phyloP scores from a whole-genome alignment of 768 basidiomycete genomes.

The Boletus vermiculosoides region DNA sequence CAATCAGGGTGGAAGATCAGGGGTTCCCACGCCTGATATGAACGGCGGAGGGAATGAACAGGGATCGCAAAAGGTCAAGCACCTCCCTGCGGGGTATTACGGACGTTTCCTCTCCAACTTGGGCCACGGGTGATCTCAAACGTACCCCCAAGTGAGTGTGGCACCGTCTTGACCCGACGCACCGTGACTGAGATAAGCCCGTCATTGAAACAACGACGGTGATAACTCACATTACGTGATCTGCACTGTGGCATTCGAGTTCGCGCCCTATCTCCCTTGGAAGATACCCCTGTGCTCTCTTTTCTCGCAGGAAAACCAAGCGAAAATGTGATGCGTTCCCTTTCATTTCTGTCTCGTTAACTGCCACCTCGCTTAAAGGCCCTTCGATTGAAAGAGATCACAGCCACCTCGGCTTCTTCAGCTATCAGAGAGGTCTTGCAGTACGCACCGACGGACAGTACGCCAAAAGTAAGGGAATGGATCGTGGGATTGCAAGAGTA shows the following conservation, averaged over 20 bases:
- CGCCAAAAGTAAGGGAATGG: conserved; percentile 58
- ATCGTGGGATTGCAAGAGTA: conserved; percentile 61
- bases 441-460: conserved; percentile 65
- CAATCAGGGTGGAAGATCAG: neutral
- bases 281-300: conserved; percentile 67
- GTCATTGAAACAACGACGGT: neutral
- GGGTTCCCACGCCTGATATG: neutral
- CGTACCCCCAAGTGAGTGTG: conserved; percentile 53
- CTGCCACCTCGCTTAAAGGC: conserved; percentile 45
- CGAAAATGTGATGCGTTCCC: conserved; percentile 74
- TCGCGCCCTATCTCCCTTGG: conserved; percentile 67
- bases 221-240: neutral
- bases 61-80: neutral
- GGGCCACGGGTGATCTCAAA: conserved; percentile 51
- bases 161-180: neutral
- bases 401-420: conserved; percentile 43
- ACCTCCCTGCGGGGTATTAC: conserved; percentile 53
- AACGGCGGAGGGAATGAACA: conserved; percentile 1
- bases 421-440: conserved; percentile 60
- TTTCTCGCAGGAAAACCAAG: conserved; percentile 82
- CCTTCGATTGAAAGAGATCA: conserved; percentile 39
- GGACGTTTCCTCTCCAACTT: conserved; percentile 53
- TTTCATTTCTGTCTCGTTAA: conserved; percentile 70
- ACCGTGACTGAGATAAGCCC: neutral
- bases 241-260: conserved; percentile 35